These are phyloP conservation scores for Scheffersomyces amazonensis DNA, from an alignment of 805 yeast species.

Conservation along the genomic window DNA sequence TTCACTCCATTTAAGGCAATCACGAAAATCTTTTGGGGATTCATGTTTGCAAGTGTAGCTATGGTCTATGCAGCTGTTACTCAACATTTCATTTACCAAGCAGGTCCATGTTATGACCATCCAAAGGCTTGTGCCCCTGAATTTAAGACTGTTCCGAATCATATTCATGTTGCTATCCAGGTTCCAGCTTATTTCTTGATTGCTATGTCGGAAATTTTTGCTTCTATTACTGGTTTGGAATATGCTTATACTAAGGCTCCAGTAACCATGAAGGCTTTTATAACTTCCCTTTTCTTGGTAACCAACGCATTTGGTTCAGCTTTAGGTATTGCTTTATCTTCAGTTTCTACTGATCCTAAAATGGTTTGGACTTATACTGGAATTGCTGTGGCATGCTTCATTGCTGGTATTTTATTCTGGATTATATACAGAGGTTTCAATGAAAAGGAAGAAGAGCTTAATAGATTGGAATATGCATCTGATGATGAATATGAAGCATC, in stretches of 20 bases:
- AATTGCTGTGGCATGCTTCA: conserved; percentile 53
- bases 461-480: conserved; percentile 40
- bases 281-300: conserved; percentile 61
- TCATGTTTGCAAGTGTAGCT: conserved; percentile 57
- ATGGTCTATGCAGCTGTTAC: conserved; percentile 75
- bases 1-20: conserved; percentile 63
- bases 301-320: conserved; percentile 75
- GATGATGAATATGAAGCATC: conserved; percentile 9
- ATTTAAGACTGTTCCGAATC: conserved; percentile 42
- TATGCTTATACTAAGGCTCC: conserved; percentile 84
- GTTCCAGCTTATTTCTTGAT: conserved; percentile 67
- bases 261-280: conserved; percentile 57
- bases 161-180: conserved; percentile 66
- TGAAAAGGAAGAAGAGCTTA: conserved; percentile 52
- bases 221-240: conserved; percentile 76
- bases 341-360: conserved; percentile 66
- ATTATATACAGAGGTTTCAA: conserved; percentile 52
- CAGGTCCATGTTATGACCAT: conserved; percentile 69
- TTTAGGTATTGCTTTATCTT: conserved; percentile 67
- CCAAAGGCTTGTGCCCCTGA: conserved; percentile 53
- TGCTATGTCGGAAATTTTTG: conserved; percentile 73
- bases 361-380: conserved; percentile 67
- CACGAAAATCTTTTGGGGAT: conserved; percentile 68
- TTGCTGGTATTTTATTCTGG: conserved; percentile 63
- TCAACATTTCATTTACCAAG: conserved; percentile 62